Evolutionary conservation across 2,329 filamentous ascomycete species (phyloP).

Genomic region (Aspergillus jensenii): DNA sequence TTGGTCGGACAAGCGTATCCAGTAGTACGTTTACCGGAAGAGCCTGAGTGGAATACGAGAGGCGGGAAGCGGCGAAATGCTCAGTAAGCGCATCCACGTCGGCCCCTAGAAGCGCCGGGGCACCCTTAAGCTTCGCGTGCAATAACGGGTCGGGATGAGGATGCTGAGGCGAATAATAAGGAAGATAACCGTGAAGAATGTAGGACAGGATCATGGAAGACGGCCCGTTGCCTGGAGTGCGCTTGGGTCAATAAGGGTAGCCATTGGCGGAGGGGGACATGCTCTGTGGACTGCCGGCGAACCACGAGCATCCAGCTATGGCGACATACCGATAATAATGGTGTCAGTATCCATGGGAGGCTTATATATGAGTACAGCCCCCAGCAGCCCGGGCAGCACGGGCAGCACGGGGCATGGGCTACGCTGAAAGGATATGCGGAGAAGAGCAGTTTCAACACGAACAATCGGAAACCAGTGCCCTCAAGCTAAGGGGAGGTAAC

Average conservation of each 20-base stretch:
- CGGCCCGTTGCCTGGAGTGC: constrained; percentile 56
- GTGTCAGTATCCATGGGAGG: constrained; percentile 41
- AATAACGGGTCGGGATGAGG: constrained; percentile 59
- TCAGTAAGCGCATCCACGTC: constrained; percentile 52
- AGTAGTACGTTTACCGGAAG: constrained; percentile 61
- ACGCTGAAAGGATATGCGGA: constrained; percentile 21
- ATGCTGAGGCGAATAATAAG: constrained; percentile 51
- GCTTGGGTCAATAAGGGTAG: constrained; percentile 12
- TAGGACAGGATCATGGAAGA: constrained; percentile 63
- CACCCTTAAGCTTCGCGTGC: constrained; percentile 53
- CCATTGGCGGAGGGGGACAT: constrained; percentile 10
- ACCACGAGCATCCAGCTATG: constrained; percentile 12
- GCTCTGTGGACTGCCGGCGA: background rate
- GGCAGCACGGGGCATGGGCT: constrained; percentile 32
- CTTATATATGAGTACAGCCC: constrained; percentile 23
- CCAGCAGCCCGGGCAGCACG: constrained; percentile 25
- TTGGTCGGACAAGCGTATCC: constrained; percentile 59
- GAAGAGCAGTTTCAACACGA: constrained; percentile 9
- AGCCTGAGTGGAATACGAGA: constrained; percentile 62
- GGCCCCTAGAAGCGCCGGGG: constrained; percentile 49
- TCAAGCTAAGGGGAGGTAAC: constrained; percentile 17
- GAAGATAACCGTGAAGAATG: constrained; percentile 61
- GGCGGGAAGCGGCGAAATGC: constrained; percentile 57
- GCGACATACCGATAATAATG: constrained; percentile 45
- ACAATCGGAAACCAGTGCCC: constrained; percentile 14